Conservation (phyloP, 192 early-diverging fungal species). For the Funneliformis geosporum region DNA sequence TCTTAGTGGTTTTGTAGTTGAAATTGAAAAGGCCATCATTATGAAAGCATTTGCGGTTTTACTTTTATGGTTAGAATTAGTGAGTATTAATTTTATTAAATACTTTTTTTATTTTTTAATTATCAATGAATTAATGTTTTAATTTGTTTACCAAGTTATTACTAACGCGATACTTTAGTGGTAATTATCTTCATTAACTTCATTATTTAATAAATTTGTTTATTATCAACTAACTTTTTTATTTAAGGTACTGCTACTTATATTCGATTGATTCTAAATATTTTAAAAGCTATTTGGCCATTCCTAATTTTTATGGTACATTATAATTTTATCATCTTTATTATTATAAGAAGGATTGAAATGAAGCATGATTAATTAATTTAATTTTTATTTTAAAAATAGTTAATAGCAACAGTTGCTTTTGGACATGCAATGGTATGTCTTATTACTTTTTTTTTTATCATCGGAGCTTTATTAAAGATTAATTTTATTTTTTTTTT, state of each 20-base stretch:
- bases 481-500: no score
- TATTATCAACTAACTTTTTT: no score
- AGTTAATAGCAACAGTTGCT: no score
- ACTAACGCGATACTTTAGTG: background rate
- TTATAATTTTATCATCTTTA: no score
- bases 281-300: background rate
- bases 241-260: background rate
- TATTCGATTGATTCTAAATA: background rate
- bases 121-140: background rate
- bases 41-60: background rate
- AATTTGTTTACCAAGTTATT: background rate
- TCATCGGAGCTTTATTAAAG: no score
- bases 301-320: background rate
- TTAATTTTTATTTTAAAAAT: no score
- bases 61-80: background rate
- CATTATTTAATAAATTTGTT: no score
- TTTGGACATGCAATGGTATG: background rate
- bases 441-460: background rate
- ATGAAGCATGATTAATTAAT: no score
- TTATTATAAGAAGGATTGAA: no score
- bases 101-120: background rate
- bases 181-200: no score
- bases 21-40: no score
- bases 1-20: no score
- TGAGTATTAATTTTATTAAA: background rate